Evolutionary conservation across 139 green algal species (phyloP).

Genomic region (Chlorella sp.): DNA sequence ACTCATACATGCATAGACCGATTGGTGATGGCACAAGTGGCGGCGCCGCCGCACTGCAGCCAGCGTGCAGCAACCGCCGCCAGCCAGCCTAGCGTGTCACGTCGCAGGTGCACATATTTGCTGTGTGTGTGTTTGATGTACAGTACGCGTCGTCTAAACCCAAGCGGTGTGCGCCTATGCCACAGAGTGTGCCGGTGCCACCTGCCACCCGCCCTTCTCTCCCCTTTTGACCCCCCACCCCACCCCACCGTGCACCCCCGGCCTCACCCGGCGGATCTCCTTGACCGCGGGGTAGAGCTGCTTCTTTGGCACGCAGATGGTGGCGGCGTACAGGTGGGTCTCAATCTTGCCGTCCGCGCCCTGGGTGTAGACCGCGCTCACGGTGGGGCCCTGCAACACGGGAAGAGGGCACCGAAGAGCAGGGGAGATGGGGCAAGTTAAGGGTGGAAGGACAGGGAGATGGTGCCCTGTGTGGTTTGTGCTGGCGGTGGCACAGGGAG

Average conservation of each 20-base stretch:
- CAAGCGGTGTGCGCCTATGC: too few relatives aligned
- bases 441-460: neutral
- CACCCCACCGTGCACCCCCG: neutral
- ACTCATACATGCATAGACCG: too few relatives aligned
- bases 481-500: too few relatives aligned
- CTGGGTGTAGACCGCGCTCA: constrained; percentile 78
- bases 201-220: too few relatives aligned
- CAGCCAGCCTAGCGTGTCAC: too few relatives aligned
- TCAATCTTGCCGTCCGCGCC: constrained; percentile 33
- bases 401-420: neutral
- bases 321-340: constrained; percentile 73
- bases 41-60: too few relatives aligned
- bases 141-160: neutral
- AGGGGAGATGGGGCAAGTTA: neutral
- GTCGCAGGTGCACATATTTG: neutral
- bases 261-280: constrained; percentile 79
- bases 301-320: constrained; percentile 91
- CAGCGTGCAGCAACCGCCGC: too few relatives aligned
- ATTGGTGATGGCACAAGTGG: too few relatives aligned
- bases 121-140: neutral
- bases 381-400: constrained; percentile 87
- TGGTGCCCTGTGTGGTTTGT: too few relatives aligned
- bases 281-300: constrained; percentile 90
- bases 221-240: neutral
- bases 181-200: too few relatives aligned